Conservation (phyloP, 202 grass and related monocot genomes). For the Zizania palustris region DNA sequence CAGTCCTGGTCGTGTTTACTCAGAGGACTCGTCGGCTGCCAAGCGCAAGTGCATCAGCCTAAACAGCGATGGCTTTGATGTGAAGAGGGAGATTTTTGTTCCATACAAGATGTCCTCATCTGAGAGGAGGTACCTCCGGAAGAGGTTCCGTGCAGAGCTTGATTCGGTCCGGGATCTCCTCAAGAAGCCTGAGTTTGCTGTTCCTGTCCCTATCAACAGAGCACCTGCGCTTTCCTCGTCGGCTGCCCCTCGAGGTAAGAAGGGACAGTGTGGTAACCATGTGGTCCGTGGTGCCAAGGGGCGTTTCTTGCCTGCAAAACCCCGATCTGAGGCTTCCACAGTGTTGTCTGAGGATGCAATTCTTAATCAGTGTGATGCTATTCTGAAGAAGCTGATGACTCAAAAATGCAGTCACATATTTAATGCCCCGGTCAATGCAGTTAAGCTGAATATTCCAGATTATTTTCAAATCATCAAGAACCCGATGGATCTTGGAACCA, state of each 20-base stretch:
- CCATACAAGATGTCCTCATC: conserved; percentile 66
- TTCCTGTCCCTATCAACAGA: conserved; percentile 17
- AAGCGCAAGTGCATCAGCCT: conserved; percentile 92
- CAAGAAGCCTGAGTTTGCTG: conserved; percentile 51
- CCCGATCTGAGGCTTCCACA: conserved; percentile 28
- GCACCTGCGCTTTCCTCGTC: conserved; percentile 60
- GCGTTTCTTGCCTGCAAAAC: conserved; percentile 50
- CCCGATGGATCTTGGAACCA: conserved; percentile 89
- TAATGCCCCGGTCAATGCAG: conserved; percentile 68
- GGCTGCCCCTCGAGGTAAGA: conserved; percentile 42
- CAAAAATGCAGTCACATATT: conserved; percentile 84
- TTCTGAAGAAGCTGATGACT: conserved; percentile 89
- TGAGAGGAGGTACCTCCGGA: conserved; percentile 58
- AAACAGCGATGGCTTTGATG: conserved; percentile 56
- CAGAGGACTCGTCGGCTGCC: conserved; percentile 61
- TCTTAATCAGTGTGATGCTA: conserved; percentile 72
- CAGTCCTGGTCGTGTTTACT: conserved; percentile 63
- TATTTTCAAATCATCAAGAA: conserved; percentile 82
- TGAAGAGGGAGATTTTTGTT: conserved; percentile 63
- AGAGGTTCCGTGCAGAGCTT: conserved; percentile 67
- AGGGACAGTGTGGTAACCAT: conserved; percentile 37
- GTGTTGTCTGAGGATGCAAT: conserved; percentile 47
- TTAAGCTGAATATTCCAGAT: conserved; percentile 89
- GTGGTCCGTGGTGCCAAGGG: conserved; percentile 53
- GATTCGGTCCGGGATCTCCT: conserved; percentile 56